Conservation (phyloP, 768 basidiomycete species). For the Lactifluus echinatus region DNA sequence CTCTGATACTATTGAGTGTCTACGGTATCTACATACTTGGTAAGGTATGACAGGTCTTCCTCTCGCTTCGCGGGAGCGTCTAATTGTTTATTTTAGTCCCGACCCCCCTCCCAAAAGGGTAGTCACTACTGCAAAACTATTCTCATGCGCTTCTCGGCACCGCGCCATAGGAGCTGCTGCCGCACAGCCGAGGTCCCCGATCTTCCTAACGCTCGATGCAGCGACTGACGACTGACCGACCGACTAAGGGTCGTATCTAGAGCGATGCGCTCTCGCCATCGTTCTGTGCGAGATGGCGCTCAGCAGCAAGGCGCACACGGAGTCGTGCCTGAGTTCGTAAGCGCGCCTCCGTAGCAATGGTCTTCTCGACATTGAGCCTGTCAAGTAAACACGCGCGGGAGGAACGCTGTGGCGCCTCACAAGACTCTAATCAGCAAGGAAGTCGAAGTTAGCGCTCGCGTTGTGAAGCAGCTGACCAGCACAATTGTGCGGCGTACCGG, state of each 20-base stretch:
- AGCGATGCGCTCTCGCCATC: background rate
- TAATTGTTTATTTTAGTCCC: background rate
- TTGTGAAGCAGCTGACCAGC: conserved; percentile 13
- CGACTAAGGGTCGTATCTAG: background rate
- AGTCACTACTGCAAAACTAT: background rate
- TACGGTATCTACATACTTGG: background rate
- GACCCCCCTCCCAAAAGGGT: background rate
- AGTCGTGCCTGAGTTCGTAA: conserved; percentile 19
- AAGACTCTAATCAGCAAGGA: background rate
- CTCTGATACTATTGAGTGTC: background rate
- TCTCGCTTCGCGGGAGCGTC: background rate
- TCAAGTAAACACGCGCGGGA: conserved; percentile 33
- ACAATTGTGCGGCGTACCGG: conserved; percentile 9
- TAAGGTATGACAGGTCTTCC: conserved; percentile 1
- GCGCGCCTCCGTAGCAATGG: conserved; percentile 21
- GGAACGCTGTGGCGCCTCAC: conserved; percentile 15
- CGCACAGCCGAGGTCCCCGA: background rate
- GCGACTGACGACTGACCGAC: too few species aligned
- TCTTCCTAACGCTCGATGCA: too few species aligned
- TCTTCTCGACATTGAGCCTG: conserved; percentile 39
- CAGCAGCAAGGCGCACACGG: conserved; percentile 6
- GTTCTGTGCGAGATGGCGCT: background rate
- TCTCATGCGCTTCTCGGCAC: background rate
- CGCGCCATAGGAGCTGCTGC: background rate
- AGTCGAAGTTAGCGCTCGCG: conserved; percentile 1